Conservation (phyloP, 441 rosid species). For the Syzygium malaccense region DNA sequence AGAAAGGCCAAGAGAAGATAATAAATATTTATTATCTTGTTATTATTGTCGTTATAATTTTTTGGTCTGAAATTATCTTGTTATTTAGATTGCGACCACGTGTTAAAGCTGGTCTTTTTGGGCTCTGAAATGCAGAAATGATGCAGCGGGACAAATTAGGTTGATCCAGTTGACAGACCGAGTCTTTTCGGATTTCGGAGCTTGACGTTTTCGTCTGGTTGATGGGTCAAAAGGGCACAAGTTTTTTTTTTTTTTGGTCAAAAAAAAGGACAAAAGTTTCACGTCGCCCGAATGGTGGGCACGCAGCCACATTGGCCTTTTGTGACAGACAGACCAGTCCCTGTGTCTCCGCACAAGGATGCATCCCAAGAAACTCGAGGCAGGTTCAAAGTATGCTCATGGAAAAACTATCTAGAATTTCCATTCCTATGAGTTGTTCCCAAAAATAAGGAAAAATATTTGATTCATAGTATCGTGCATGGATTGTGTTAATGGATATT, state of each 20-base stretch:
- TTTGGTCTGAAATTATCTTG: no score
- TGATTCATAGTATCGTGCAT: no score
- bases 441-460: no score
- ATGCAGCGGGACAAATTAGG: constrained; percentile 25
- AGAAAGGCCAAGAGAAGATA: not conserved
- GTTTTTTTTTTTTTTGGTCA: no score
- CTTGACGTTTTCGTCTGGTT: not conserved
- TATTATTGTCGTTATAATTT: not conserved
- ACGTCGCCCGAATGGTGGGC: no score
- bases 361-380: not conserved
- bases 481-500: no score
- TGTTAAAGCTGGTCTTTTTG: not conserved
- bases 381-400: no score
- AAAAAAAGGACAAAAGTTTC: no score
- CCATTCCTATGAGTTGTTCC: no score
- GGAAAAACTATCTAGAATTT: no score
- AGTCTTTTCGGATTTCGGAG: not conserved
- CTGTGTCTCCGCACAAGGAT: no score
- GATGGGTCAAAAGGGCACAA: constrained; percentile 1
- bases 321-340: no score
- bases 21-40: not conserved
- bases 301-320: not conserved
- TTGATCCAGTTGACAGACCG: constrained; percentile 24
- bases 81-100: not conserved
- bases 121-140: constrained; percentile 18